phyloP scores from a whole-genome alignment of 2,329 filamentous ascomycete genomes.

The Whalleya microplaca region DNA sequence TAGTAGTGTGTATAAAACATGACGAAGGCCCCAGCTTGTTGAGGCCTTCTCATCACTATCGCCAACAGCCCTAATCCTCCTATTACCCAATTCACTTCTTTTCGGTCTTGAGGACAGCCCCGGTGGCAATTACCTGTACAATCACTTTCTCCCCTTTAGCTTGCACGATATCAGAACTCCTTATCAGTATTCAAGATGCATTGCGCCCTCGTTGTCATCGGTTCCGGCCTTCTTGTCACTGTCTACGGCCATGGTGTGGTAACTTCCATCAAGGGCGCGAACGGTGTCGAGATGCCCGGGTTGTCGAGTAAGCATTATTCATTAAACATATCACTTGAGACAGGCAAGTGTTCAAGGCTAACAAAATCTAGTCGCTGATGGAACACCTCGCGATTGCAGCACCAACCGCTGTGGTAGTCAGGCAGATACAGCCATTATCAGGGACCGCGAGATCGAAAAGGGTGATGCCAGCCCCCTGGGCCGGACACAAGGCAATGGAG shows the following conservation, averaged over 20 bases:
- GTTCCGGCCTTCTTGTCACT: slow-evolving; percentile 32
- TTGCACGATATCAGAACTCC: background rate
- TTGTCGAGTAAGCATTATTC: slow-evolving; percentile 27
- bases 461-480: slow-evolving; percentile 63
- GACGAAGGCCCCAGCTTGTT: background rate
- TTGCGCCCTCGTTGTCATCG: slow-evolving; percentile 31
- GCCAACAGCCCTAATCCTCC: slow-evolving; percentile 14
- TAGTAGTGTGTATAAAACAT: slow-evolving; percentile 24
- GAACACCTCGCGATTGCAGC: slow-evolving; percentile 69
- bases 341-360: background rate
- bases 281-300: slow-evolving; percentile 39
- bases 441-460: slow-evolving; percentile 59
- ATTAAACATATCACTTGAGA: too few relatives aligned
- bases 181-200: slow-evolving; percentile 31
- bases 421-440: slow-evolving; percentile 72
- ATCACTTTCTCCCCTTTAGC: slow-evolving; percentile 8
- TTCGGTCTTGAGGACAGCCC: slow-evolving; percentile 29
- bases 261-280: slow-evolving; percentile 37
- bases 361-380: slow-evolving; percentile 56
- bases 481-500: slow-evolving; percentile 62
- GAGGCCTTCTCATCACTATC: slow-evolving; percentile 11
- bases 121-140: slow-evolving; percentile 29
- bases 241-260: slow-evolving; percentile 37
- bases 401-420: slow-evolving; percentile 66
- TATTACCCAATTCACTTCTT: slow-evolving; percentile 8